A percentile compares a stretch with the other conserved stretches of the same genome.
Conservation (phyloP, 2,329 filamentous ascomycete genomes). For the Paraphoma sp. region DNA sequence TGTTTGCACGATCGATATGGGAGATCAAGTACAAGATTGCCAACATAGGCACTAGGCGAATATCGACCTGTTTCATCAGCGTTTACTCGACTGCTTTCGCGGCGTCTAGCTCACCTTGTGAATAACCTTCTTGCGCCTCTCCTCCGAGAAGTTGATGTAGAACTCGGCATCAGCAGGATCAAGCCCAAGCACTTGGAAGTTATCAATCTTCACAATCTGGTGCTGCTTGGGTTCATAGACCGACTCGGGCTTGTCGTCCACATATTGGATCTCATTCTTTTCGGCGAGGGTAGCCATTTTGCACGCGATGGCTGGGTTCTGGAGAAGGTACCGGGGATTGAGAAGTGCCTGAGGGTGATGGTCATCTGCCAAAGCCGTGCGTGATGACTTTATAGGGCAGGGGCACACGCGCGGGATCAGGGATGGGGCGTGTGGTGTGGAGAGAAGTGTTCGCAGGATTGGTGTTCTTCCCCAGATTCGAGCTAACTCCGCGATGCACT, state of each 20-base stretch:
- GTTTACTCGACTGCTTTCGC: too few species aligned
- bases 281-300: conserved; percentile 24
- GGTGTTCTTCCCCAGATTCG: neutral
- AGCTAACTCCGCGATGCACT: neutral
- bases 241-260: conserved; percentile 30
- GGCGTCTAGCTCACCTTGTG: conserved; percentile 20
- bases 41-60: conserved; percentile 46
- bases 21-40: conserved; percentile 52
- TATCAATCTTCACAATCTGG: conserved; percentile 34
- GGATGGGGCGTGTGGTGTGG: neutral
- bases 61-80: conserved; percentile 6
- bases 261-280: conserved; percentile 29
- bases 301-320: neutral
- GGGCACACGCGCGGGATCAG: neutral
- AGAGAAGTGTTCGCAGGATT: neutral
- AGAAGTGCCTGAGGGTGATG: neutral
- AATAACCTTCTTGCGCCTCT: conserved; percentile 53
- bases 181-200: conserved; percentile 32
- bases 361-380: too few species aligned
- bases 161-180: conserved; percentile 29
- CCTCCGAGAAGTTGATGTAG: conserved; percentile 45
- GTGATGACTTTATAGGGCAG: too few species aligned
- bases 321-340: neutral
- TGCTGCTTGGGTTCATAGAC: conserved; percentile 20
- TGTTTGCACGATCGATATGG: conserved; percentile 68